Percentiles rank a stretch among this genome's conserved stretches.
Conservation (phyloP, 306 rosid species). For the Crataegus laevigata region DNA sequence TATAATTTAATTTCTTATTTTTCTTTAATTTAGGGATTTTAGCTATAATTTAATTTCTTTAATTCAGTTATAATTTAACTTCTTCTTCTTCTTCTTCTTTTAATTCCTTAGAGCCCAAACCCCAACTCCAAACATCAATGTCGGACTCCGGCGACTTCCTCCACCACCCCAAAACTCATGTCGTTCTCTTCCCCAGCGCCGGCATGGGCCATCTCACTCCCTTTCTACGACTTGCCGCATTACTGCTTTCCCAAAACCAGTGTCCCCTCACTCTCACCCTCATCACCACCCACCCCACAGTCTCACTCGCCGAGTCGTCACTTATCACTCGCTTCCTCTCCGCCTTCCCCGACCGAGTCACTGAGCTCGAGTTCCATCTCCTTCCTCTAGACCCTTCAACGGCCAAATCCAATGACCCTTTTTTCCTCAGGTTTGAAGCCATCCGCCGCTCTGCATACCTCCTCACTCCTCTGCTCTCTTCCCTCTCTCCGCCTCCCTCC, state of each 20-base stretch:
- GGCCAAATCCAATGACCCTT: slow-evolving; percentile 32
- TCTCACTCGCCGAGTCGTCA: slow-evolving; percentile 38
- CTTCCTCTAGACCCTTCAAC: slow-evolving; percentile 16
- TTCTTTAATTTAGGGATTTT: no score
- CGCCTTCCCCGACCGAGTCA: slow-evolving; percentile 32
- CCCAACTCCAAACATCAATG: neutral
- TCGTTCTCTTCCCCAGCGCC: slow-evolving; percentile 48
- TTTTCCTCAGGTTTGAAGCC: slow-evolving; percentile 28
- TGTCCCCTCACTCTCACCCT: slow-evolving; percentile 40
- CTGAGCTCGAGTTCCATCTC: slow-evolving; percentile 10
- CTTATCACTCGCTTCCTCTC: slow-evolving; percentile 38
- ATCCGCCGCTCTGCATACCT: slow-evolving; percentile 40
- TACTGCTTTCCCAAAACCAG: slow-evolving; percentile 28
- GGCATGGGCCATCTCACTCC: slow-evolving; percentile 61
- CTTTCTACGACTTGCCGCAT: slow-evolving; percentile 34
- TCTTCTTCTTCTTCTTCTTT: no score
- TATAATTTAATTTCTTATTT: no score
- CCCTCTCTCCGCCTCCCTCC: slow-evolving; percentile 39
- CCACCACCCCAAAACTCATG: slow-evolving; percentile 17
- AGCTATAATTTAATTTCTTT: no score
- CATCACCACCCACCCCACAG: slow-evolving; percentile 34
- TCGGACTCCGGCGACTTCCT: neutral
- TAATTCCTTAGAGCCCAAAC: no score
- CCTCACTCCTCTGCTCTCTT: slow-evolving; percentile 32
- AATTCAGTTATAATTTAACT: no score